Evolutionary conservation across 192 early-diverging fungal species (phyloP), one percentile per base, ranked within the genome.

Genomic region (Radiomyces spectabilis): DNA sequence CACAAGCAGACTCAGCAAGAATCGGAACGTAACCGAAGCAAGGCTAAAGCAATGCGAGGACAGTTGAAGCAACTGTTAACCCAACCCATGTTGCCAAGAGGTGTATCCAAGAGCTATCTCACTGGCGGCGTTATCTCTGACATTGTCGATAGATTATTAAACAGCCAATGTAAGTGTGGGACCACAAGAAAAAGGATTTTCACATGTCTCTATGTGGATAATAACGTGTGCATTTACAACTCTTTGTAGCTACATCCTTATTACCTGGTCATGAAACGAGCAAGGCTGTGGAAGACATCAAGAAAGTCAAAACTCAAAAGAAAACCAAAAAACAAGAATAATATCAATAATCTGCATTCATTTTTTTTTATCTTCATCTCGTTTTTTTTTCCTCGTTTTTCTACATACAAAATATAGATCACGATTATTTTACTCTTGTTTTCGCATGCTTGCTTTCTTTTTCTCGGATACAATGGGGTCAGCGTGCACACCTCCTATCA

Each of bases 41-140:
- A 74, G 57, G 67, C 77, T 41, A 64, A 63, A 51, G 53, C 55
- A 9, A 52, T 76, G 68, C 66, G 72, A 6, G 40, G 45, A 2
- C 59, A 82, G 49, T 61, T 82, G 18, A 73, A 67, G 30, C 49
- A 60, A 4, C 41, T 82, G 59, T 43, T 79, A 7, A 63, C 67
- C 26, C 61, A 70, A 29, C 63, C 69, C 10, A 53, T 79, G 46
- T 48, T 82, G 41, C 77, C 76, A 10, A 59, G 62, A 38, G 80
- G 80, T 34, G 64, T 66, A 0, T 80, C 77, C 22, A 72, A 65
- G 6, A 81, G 79, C 38, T 89, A 85, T 48, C 67, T 86, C 25
- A 84, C 86, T 2, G 70, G 83, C 53, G 74, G 80, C 27, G 62
- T 71, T 15, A 76, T 86, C 26, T 65, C 74, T 26, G 82, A 84